Evolutionary conservation across 2,329 filamentous ascomycete species (phyloP), one percentile per base, ranked within the genome.

Genomic region (Xylaria hypoxylon): DNA sequence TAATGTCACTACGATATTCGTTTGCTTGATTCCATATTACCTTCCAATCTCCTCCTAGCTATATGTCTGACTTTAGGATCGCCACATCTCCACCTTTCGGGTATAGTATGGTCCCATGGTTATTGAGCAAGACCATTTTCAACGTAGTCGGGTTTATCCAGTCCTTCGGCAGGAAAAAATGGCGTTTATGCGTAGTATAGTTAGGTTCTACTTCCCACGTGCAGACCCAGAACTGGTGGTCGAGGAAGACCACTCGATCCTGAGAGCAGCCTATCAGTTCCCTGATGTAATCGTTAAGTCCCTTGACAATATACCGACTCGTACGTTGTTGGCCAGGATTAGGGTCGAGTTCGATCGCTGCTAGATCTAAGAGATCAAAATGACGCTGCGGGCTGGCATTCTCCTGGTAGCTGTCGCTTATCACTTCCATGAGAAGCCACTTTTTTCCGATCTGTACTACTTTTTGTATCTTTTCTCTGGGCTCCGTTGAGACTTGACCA

Each of bases 181-280:
- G 59, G 6, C 48, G 59, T 53, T 45, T 61, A 17, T 40, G 38
- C 38, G 7, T 40, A 5, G 10, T 40, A 13, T 40, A 40, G 3
- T 22, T 24, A 10, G 17, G 19, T 11, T 26, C 31, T 15, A 33
- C 40, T 13, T 61, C 35, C 24, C 24, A 45, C n/a, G 57, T 51
- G 31, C 57, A 61, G 24, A 61, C 7, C 59, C 45, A 59, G 26
- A 22, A 22, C 24, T 35, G 35, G 19, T 42, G 33, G 28, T 61
- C 59, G 15, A 61, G 59, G 17, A 53, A 53, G 13, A 61, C 59
- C 5, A 55, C 28, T 45, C 59, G n/a, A 15, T 51, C 57, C 5
- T 59, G 57, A 22, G 31, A 61, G 13, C 38, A 60, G 22, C 58
- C 45, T n/a, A 60, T 17, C 17, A 60, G 35, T 2, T 52, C 17